Evolutionary conservation across 2,329 filamentous ascomycete genomes (phyloP).

Genomic region (Chrysoporthe puriensis): DNA sequence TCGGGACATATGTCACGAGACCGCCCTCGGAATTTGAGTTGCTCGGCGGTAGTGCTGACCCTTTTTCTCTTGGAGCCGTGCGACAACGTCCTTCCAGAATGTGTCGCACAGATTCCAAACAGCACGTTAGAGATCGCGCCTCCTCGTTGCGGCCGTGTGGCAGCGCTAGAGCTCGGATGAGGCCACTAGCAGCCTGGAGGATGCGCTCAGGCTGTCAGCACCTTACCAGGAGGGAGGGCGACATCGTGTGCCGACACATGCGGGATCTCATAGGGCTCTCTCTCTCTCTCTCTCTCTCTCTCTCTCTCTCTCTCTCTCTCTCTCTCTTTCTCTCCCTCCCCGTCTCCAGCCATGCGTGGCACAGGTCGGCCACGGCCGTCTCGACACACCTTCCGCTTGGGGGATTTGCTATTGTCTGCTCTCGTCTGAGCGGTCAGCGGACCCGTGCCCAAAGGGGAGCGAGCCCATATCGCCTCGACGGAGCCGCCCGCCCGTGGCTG

Average conservation of each 20-base stretch:
- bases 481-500: too few species aligned
- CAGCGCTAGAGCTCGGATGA: background rate
- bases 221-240: background rate
- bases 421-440: background rate
- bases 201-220: background rate
- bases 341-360: background rate
- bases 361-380: too few species aligned
- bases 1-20: too few species aligned
- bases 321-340: background rate
- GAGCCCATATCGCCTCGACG: background rate
- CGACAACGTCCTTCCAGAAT: background rate
- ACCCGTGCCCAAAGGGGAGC: background rate
- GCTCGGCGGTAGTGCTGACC: too few species aligned
- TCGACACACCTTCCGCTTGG: slow-evolving; percentile 4
- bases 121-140: background rate
- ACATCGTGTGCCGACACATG: slow-evolving; percentile 3
- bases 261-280: background rate
- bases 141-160: too few species aligned
- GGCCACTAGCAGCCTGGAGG: background rate
- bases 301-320: background rate
- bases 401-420: background rate
- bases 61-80: background rate
- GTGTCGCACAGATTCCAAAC: background rate
- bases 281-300: too few species aligned
- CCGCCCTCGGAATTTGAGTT: too few species aligned